Base-by-base conservation (phyloP, 106 monocot species). In the Dendrobium catenatum region DNA sequence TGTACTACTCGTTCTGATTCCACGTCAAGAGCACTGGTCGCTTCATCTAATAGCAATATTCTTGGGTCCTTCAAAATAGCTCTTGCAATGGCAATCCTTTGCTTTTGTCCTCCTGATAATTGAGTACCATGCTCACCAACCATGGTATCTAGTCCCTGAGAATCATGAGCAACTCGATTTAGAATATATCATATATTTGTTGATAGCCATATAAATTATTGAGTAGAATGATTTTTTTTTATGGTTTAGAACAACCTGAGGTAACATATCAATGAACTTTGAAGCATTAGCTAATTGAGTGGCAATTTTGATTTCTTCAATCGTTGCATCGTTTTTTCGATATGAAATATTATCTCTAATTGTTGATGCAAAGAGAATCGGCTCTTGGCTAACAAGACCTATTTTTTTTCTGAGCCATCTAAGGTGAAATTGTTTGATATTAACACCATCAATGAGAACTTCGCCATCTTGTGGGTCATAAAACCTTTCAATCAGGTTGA, bases 101-200 rank as follows among this genome's bases (percentile, higher is more conserved):
- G 90, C 79, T 90, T 90, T 55, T 90, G 90, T 15, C 90, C 90
- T 1, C 90, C 90, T 9, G 90, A 90, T 8, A 90, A 78, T 42
- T 90, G 85, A 43, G 81, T 88, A 49, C 88, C 90, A 80, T 80
- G 81, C 68, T 84, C 90, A 2, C 90, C 90, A 64, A 90, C 90
- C 83, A 88, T 77, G 54, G 90, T 90, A 77, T 88, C 85, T 40
- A 88, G 74, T 42, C 90, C 90, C 87, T 90, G 17, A 55, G 42
- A 74, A 42, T 6, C 70, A 72, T 33, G 33, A 72, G 9, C 33
- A 72, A 13, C 2, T 72, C 13, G 8, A 72, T 64, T 64, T 64
- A 72, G 6, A 8, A 72, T 9, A 37, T 37, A 37, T 37, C 37
- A 37, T 37, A 37, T 37, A 37, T 37, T 37, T 37, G 37, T 37